Conservation (phyloP, 768 basidiomycete genomes). For the Candolleomyces eurysporus region DNA sequence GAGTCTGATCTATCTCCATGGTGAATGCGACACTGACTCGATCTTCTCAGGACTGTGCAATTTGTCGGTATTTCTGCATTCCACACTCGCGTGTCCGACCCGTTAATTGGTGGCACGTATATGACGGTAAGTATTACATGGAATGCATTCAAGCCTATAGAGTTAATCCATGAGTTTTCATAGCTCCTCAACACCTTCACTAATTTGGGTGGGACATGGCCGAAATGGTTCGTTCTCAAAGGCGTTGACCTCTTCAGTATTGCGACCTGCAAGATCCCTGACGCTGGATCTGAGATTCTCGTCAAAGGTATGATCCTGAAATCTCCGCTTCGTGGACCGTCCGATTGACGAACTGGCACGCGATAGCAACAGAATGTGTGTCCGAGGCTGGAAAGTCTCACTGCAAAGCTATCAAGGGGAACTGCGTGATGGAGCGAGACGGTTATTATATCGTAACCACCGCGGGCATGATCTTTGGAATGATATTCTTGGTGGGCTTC, state of each 20-base stretch:
- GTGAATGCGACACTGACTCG: neutral
- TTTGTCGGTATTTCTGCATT: constrained; percentile 99
- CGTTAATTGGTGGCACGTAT: constrained; percentile 96
- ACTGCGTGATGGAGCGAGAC: constrained; percentile 81
- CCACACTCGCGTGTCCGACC: constrained; percentile 95
- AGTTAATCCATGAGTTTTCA: neutral
- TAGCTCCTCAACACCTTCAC: constrained; percentile 93
- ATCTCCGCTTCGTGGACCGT: neutral
- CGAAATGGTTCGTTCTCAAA: constrained; percentile 93
- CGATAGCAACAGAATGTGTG: constrained; percentile 79
- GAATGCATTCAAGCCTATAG: neutral
- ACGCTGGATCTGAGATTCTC: constrained; percentile 48
- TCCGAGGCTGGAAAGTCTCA: constrained; percentile 85
- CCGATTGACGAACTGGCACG: constrained; percentile 1
- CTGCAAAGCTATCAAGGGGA: constrained; percentile 74
- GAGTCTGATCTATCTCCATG: constrained; percentile 26
- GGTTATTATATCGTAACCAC: constrained; percentile 87
- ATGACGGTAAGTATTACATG: constrained; percentile 78
- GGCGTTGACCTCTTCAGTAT: constrained; percentile 88
- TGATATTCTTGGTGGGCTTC: constrained; percentile 67
- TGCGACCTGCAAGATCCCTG: constrained; percentile 77
- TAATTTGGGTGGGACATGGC: constrained; percentile 98
- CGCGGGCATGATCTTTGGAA: constrained; percentile 79
- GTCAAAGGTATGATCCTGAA: constrained; percentile 47
- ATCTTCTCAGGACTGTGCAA: constrained; percentile 77